Base-by-base conservation (phyloP, 345 rosid genomes). In the Raphanus raphanistrum region DNA sequence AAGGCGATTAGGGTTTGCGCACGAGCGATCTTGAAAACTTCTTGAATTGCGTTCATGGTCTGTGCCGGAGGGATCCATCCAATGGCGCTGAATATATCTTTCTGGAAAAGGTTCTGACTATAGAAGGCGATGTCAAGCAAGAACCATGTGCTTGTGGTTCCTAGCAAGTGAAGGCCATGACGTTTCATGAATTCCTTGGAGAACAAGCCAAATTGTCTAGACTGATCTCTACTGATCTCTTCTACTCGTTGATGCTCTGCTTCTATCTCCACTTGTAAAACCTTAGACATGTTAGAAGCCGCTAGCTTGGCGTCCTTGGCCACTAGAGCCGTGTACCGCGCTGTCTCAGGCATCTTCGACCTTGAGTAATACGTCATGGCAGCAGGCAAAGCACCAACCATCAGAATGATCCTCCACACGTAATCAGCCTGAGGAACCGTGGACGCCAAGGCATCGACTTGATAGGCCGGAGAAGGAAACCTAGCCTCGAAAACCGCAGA, bases 291-390 rank as follows among this genome's bases (percentile, higher is more conserved):
- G 60, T 90, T 92, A 0, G 92, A 72, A 4, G 93, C 90, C 2
- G 97, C 98, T 79, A 82, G 90, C 38, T 89, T 82, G 0, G 86
- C 84, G 27, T 92, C 86, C 84, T 89, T 89, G 8, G 94, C 98
- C 2, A 92, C 94, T 16, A 92, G 92, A 38, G 98, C 93, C 0
- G 98, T 92, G 86, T 88, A 92, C 74, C 97, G 88, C 0, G 98
- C 93, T 1, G 98, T 92, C 73, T 92, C 98, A 0, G 98, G 97
- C 98, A 92, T 89, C 82, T 92, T 92, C 80, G 88, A 70, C 66
- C 98, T 77, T 78, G 92, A 92, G 76, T 90, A 90, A 84, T 89
- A 92, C 63, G 98, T 92, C 52, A 87, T 82, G 1, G 82, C 90
- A 0, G 98, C 98, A 0, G 94, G 98, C 63, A 92, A 81, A 10